Base-by-base conservation (phyloP, 371 early-diverging fungal species). In the Rhizopus delemar region DNA sequence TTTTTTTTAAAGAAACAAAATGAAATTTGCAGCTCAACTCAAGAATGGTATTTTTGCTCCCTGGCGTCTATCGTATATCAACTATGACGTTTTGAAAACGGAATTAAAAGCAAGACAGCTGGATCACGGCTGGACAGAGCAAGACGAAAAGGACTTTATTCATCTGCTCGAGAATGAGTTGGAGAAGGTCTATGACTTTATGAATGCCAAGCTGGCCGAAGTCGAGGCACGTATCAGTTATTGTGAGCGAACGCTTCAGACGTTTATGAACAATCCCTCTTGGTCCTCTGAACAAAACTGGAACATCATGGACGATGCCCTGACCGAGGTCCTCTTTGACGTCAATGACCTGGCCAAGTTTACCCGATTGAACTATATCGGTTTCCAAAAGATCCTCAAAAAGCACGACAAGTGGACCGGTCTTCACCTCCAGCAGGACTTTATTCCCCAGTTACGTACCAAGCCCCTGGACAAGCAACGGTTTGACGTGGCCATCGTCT, bases 371-470 rank as follows among this genome's bases (percentile, higher is more conserved):
- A 98, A 98, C 79, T 93, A 91, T 63, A 89, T 93, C 5, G 98
- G 93, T 8, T 95, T 97, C 68, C 84, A 93, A 69, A 97, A 94
- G 83, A 92, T 96, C 45, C 73, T 97, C 59, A 95, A 95, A 69
- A 95, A 96, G 73, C 95, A 96, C 64, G 97, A 97, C 78, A 95
- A 94, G 41, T 78, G 75, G 75, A 78, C 79, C 5, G 71, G 82
- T 29, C 88, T 83, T 66, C 74, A 80, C 50, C 84, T 98, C 51
- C 88, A 90, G 74, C 88, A 90, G 35, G 81, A 86, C 67, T 96
- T 95, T 73, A 85, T 90, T 56, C 85, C 86, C 52, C 83, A 88
- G 51, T 76, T 98, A 51, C 90, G 92, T 28, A 60, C 60, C 13
- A 65, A 65, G 29, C 79, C 75, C 9, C 58, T 75, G 34, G 78